A percentile compares a stretch with the other conserved stretches of the same genome.
phyloP scores from a whole-genome alignment of 768 basidiomycete genomes.

The Hygrocybe punicea region DNA sequence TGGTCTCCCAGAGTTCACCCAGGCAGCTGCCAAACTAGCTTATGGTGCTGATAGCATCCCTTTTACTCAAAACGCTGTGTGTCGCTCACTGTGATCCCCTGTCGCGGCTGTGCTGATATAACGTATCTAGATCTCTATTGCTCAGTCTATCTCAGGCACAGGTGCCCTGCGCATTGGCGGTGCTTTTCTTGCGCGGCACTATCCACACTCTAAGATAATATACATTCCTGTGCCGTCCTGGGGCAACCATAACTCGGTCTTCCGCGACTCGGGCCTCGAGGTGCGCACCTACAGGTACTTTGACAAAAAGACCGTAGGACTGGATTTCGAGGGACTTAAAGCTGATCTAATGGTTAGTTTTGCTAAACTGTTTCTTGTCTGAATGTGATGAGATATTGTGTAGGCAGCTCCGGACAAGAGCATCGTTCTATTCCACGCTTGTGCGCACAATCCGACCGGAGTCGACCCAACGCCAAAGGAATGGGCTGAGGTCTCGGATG shows the following conservation, averaged over 20 bases:
- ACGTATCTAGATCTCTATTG: conserved; percentile 63
- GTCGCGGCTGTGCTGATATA: neutral
- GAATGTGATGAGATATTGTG: neutral
- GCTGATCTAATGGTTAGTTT: conserved; percentile 71
- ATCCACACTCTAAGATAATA: conserved; percentile 80
- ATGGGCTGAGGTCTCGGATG: conserved; percentile 86
- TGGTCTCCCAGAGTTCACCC: conserved; percentile 82
- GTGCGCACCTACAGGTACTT: conserved; percentile 93
- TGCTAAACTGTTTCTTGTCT: neutral
- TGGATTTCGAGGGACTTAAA: conserved; percentile 89
- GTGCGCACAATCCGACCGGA: conserved; percentile 99
- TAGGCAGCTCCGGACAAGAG: conserved; percentile 72
- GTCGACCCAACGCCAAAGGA: conserved; percentile 91
- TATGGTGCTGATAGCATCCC: conserved; percentile 81
- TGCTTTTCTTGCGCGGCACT: conserved; percentile 86
- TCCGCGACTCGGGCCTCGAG: conserved; percentile 91
- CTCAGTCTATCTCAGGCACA: conserved; percentile 96
- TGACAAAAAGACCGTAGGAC: conserved; percentile 84
- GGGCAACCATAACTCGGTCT: conserved; percentile 95
- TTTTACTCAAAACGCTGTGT: conserved; percentile 65
- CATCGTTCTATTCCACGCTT: conserved; percentile 90
- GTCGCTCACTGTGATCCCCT: conserved; percentile 28
- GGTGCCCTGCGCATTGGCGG: conserved; percentile 95
- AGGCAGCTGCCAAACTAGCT: conserved; percentile 83
- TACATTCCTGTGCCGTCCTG: conserved; percentile 93